Conservation (phyloP, 2,329 filamentous ascomycete genomes). For the Fusarium multiceps region DNA sequence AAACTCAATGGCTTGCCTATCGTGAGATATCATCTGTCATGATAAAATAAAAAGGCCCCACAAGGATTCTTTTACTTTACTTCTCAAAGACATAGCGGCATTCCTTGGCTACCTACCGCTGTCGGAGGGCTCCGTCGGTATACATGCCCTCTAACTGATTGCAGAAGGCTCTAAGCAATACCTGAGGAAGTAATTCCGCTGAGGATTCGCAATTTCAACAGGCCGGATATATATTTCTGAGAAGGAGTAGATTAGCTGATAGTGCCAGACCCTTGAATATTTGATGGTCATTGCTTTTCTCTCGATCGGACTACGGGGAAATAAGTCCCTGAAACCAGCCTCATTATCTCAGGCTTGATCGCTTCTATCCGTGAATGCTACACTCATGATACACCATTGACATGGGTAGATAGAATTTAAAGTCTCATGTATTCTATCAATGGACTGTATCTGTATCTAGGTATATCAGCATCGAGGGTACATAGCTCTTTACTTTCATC, state of each 20-base stretch:
- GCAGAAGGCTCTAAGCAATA: background rate
- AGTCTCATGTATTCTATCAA: background rate
- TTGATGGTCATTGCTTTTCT: background rate
- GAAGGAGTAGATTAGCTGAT: background rate
- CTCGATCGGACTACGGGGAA: background rate
- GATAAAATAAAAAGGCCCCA: constrained; percentile 20
- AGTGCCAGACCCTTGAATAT: background rate
- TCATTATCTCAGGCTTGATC: background rate
- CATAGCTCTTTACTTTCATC: background rate
- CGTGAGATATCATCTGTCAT: constrained; percentile 21
- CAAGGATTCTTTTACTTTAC: constrained; percentile 2
- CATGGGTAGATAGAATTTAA: background rate
- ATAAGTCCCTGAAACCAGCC: background rate
- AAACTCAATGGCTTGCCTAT: constrained; percentile 5
- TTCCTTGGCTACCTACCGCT: constrained; percentile 29
- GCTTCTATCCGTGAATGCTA: background rate
- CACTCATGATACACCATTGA: background rate
- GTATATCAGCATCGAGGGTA: background rate
- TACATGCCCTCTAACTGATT: constrained; percentile 16
- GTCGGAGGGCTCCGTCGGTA: constrained; percentile 42
- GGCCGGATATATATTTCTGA: background rate
- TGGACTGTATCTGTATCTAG: background rate
- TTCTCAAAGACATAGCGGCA: constrained; percentile 19
- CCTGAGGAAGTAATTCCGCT: constrained; percentile 25
- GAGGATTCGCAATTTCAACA: background rate